Conservation (phyloP, 2,329 filamentous ascomycete species). For the Nothopassalora personata region DNA sequence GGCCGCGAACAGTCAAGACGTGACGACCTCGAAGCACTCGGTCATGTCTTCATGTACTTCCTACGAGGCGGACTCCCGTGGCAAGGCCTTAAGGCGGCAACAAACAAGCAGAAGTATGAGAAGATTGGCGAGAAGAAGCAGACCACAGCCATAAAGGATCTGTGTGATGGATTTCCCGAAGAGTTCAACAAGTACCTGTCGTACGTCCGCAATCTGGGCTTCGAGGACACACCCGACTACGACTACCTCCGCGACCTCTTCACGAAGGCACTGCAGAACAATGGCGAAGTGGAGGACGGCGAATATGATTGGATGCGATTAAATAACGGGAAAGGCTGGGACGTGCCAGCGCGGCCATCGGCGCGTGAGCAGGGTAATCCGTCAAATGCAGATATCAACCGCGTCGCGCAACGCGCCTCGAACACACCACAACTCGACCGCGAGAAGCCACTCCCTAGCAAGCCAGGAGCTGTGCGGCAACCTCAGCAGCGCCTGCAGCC, state of each 20-base stretch:
- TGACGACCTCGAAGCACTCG: constrained; percentile 86
- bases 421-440: constrained; percentile 40
- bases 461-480: constrained; percentile 57
- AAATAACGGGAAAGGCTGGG: constrained; percentile 88
- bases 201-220: constrained; percentile 95
- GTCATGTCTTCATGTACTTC: constrained; percentile 67
- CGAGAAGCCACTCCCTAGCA: constrained; percentile 39
- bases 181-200: constrained; percentile 97
- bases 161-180: constrained; percentile 94
- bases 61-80: constrained; percentile 60
- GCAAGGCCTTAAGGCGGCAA: constrained; percentile 50
- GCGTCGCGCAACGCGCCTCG: constrained; percentile 54
- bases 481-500: constrained; percentile 59
- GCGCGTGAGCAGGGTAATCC: constrained; percentile 69
- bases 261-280: constrained; percentile 90
- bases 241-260: constrained; percentile 95
- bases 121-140: constrained; percentile 99
- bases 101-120: constrained; percentile 74
- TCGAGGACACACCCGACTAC: constrained; percentile 97
- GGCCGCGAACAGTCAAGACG: constrained; percentile 92
- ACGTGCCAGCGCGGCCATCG: constrained; percentile 65
- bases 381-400: constrained; percentile 75
- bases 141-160: constrained; percentile 91
- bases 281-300: constrained; percentile 90
- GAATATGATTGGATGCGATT: constrained; percentile 99